Conservation (phyloP, 1,284 basidiomycete species). For the Pterulicium gracile region DNA sequence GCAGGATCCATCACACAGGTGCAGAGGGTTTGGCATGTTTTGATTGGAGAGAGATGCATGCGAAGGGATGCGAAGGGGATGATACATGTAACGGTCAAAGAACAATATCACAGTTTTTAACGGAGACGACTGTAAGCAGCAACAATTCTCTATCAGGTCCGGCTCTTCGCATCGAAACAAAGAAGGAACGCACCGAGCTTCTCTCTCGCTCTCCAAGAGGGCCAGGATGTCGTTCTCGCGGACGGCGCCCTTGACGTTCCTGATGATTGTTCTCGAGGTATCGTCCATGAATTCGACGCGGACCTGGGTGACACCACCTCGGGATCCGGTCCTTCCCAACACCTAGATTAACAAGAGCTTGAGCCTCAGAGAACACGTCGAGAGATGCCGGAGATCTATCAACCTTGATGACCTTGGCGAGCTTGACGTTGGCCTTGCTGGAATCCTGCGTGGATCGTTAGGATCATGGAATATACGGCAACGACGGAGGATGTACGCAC, state of each 20-base stretch:
- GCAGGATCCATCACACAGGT: no score
- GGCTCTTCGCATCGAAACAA: neutral
- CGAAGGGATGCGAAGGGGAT: no score
- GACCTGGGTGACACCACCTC: slow-evolving; percentile 99
- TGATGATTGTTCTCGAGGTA: slow-evolving; percentile 90
- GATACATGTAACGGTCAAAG: neutral
- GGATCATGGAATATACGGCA: neutral
- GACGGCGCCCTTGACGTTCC: slow-evolving; percentile 99
- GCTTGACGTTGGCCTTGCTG: slow-evolving; percentile 87
- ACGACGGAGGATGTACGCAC: neutral
- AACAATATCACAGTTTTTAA: slow-evolving; percentile 13
- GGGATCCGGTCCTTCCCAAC: slow-evolving; percentile 96
- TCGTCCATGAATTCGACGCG: slow-evolving; percentile 99
- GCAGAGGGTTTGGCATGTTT: no score
- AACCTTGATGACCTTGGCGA: slow-evolving; percentile 94
- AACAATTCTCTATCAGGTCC: slow-evolving; percentile 6
- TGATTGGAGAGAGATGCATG: no score
- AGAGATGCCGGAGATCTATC: neutral
- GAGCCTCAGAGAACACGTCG: slow-evolving; percentile 3
- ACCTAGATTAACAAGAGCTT: slow-evolving; percentile 41
- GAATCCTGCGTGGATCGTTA: slow-evolving; percentile 41
- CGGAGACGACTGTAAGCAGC: slow-evolving; percentile 26
- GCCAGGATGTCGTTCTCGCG: slow-evolving; percentile 96
- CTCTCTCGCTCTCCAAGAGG: slow-evolving; percentile 97
- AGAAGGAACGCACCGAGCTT: slow-evolving; percentile 93